Base-by-base conservation (phyloP, 148 eudicot species). In the Limonium bicolor region DNA sequence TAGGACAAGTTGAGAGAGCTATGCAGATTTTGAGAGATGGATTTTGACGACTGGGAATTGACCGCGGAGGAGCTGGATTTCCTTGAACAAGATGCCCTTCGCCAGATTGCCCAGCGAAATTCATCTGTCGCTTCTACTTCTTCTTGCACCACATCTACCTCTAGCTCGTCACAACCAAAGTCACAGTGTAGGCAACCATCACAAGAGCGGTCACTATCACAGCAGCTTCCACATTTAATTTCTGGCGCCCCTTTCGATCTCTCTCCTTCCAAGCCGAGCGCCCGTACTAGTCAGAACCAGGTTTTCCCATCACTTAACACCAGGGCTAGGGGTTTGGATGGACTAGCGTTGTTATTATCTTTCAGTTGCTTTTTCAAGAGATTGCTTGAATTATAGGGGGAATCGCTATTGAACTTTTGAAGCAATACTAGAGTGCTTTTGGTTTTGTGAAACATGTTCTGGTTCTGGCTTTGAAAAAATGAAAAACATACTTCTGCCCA, bases 41-140 rank as follows among this genome's bases (percentile, higher is more conserved):
- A 70, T 42, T 7, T 54, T 45, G 87, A 74, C 37, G 92, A 74
- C 8, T 88, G 90, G 81, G 78, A 66, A 0, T 50, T 88, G 30
- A 88, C 81, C 46, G 69, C 69, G 0, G 97, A 80, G 39, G 70
- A 77, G 11, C 61, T 83, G 3, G 97, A 88, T 50, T 41, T 53
- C 18, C 68, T 88, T 0, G 97, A 88, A 55, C 60, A 70, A 55
- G 74, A 83, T 18, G 97, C 97, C 43, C 22, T 80, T 23, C 61
- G 61, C 34, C 81, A 72, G 62, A 66, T 87, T 60, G 79, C 96
- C 36, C 72, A 58, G 11, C 94, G 85, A 30, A 68, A 73, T 40
- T 31, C 54, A 16, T 61, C 72, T 7, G 54, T 76, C 17, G 43
- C 71, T 23, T 47, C 66, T 30, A 36, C 69, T 34, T 7, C 58